These are phyloP conservation scores for Drechslerella dactyloides DNA, from an alignment of 2,329 filamentous ascomycete species.

Conservation along the genomic window DNA sequence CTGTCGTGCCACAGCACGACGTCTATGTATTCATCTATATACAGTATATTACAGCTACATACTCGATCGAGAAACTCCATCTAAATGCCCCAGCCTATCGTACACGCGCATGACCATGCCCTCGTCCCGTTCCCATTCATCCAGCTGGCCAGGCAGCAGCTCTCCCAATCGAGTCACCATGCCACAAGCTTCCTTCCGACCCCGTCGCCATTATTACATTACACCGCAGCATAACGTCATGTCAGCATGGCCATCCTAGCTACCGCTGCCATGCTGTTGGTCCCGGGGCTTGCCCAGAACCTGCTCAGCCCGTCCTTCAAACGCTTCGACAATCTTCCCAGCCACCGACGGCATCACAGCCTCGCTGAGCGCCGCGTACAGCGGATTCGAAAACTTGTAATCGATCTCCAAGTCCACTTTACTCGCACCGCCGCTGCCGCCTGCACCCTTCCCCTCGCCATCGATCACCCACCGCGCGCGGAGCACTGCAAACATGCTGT, in stretches of 20 bases:
- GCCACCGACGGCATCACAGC: constrained; percentile 85
- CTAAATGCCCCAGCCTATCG: constrained; percentile 8
- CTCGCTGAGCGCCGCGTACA: constrained; percentile 81
- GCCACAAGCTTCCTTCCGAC: constrained; percentile 3
- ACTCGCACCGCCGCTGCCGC: constrained; percentile 61
- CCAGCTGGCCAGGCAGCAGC: neutral
- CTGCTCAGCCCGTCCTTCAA: constrained; percentile 65
- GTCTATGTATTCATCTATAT: neutral
- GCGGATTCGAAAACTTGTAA: constrained; percentile 85
- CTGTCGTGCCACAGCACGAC: neutral
- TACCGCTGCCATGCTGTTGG: neutral
- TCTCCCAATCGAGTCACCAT: constrained; percentile 4
- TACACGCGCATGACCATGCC: constrained; percentile 3
- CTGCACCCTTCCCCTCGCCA: constrained; percentile 52
- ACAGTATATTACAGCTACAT: constrained; percentile 1
- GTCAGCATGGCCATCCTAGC: neutral
- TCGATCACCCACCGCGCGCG: constrained; percentile 72
- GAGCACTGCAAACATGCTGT: constrained; percentile 70
- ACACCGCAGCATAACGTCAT: constrained; percentile 22
- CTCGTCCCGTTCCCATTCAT: neutral
- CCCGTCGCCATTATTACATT: constrained; percentile 3
- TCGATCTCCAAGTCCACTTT: constrained; percentile 77
- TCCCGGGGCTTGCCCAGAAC: constrained; percentile 38
- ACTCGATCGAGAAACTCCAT: too few species aligned
- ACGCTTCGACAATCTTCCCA: constrained; percentile 87